Evolutionary conservation across 2,329 filamentous ascomycete genomes (phyloP).

Genomic region (Epichloe coenophiala): DNA sequence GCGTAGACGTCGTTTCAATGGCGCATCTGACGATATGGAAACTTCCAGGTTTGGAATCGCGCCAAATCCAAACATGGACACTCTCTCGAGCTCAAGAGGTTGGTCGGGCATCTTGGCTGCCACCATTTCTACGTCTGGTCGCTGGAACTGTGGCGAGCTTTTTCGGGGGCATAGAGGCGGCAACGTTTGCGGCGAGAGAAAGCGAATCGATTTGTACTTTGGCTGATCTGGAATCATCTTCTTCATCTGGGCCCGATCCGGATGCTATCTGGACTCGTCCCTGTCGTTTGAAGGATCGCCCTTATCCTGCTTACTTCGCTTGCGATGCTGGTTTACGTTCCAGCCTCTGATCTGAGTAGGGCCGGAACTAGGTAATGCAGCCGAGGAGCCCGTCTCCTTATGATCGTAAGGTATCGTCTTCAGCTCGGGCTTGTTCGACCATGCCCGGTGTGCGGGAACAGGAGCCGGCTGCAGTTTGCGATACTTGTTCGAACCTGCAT

Average conservation of each 20-base stretch:
- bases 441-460: constrained; percentile 36
- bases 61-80: constrained; percentile 9
- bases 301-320: constrained; percentile 22
- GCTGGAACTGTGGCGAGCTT: neutral
- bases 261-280: constrained; percentile 26
- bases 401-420: constrained; percentile 46
- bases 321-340: constrained; percentile 32
- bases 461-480: constrained; percentile 46
- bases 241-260: constrained; percentile 13
- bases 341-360: constrained; percentile 45
- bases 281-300: constrained; percentile 19
- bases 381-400: constrained; percentile 42
- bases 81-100: neutral
- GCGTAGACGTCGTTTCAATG: constrained; percentile 5
- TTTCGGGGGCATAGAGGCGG: constrained; percentile 4
- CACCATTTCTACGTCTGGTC: constrained; percentile 8
- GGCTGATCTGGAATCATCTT: constrained; percentile 6
- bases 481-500: constrained; percentile 31
- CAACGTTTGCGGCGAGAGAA: constrained; percentile 2
- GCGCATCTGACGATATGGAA: constrained; percentile 1
- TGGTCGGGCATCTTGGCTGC: constrained; percentile 5
- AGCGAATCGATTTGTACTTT: neutral
- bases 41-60: constrained; percentile 9
- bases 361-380: constrained; percentile 40
- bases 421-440: constrained; percentile 35